Evolutionary conservation across 1,139 yeast species (phyloP).

Genomic region (Saccharomyces hybrid): DNA sequence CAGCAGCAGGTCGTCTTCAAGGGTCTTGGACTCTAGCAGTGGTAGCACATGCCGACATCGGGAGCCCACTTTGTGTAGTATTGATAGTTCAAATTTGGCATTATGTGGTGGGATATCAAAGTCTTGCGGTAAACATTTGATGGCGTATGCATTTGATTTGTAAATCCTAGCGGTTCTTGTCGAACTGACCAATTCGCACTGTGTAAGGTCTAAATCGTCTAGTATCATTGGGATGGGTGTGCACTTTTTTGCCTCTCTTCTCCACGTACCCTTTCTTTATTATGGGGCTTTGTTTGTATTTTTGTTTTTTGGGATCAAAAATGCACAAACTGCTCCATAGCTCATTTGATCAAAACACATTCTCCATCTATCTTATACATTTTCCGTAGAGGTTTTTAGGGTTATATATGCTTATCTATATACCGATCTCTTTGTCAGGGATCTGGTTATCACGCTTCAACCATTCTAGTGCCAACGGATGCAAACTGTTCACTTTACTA

Average conservation of each 20-base stretch:
- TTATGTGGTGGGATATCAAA: conserved; percentile 28
- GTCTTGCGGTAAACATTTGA: conserved; percentile 19
- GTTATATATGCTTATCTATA: not conserved
- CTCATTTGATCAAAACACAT: not conserved
- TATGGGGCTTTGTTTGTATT: not conserved
- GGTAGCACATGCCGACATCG: conserved; percentile 13
- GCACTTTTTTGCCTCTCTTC: not conserved
- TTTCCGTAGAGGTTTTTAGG: not conserved
- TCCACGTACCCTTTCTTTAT: not conserved
- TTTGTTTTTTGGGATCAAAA: not conserved
- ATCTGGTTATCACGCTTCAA: conserved; percentile 38
- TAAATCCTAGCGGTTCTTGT: conserved; percentile 24
- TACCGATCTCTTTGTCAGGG: not conserved
- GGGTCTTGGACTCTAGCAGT: conserved; percentile 11
- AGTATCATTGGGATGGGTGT: not conserved
- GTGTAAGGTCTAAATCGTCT: conserved; percentile 2
- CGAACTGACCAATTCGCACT: conserved; percentile 11
- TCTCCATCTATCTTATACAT: not conserved
- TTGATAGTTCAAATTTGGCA: conserved; percentile 20
- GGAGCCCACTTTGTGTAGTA: conserved; percentile 15
- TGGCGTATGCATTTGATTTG: conserved; percentile 11
- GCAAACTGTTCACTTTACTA: conserved; percentile 46
- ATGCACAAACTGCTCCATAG: not conserved
- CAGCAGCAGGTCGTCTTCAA: conserved; percentile 10
- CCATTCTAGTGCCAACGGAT: conserved; percentile 68